Evolutionary conservation across 2,329 filamentous ascomycete genomes (phyloP).

Genomic region (Penicillium oxalicum): DNA sequence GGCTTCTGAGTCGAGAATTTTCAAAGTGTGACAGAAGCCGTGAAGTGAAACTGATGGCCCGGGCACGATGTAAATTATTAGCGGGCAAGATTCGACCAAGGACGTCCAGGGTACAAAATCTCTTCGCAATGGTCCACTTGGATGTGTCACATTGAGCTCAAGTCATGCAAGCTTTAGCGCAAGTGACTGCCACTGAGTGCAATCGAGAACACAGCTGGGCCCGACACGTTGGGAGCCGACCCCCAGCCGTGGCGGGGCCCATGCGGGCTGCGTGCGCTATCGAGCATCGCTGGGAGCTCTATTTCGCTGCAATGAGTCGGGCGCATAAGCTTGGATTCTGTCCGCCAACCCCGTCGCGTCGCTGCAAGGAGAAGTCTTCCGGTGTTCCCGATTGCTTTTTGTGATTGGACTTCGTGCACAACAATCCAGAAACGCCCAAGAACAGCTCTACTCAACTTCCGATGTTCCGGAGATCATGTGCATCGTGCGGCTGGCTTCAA

Average conservation of each 20-base stretch:
- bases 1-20: too few species aligned
- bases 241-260: not conserved
- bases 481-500: too few species aligned
- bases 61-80: too few species aligned
- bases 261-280: not conserved
- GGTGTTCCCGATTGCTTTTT: too few species aligned
- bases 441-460: too few species aligned
- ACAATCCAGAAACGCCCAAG: too few species aligned
- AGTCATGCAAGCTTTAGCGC: constrained; percentile 8
- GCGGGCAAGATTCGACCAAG: not conserved
- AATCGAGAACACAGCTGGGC: not conserved
- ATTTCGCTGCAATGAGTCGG: not conserved
- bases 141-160: constrained; percentile 13
- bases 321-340: not conserved
- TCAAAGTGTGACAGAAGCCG: too few species aligned
- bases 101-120: constrained; percentile 6
- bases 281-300: not conserved
- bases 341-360: not conserved
- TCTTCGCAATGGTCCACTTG: not conserved
- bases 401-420: too few species aligned
- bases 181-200: not conserved
- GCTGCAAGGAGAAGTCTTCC: too few species aligned
- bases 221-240: not conserved
- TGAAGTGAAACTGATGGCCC: too few species aligned
- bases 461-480: too few species aligned